These are phyloP conservation scores for Pichia paraexigua DNA, from an alignment of 805 yeast species.

Conservation along the genomic window DNA sequence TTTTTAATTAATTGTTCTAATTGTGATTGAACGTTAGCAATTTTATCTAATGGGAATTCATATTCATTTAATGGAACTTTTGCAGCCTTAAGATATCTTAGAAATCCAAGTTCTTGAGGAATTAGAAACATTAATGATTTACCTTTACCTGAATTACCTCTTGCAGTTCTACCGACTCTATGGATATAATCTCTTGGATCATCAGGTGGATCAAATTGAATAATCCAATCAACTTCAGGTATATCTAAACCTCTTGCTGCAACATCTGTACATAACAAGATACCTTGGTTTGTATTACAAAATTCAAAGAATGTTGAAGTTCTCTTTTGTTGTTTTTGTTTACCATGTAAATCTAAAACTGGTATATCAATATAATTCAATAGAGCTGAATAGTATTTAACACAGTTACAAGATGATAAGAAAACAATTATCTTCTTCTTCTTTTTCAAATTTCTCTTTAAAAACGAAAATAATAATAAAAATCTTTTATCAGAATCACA, in stretches of 20 bases:
- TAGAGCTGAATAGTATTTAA: constrained; percentile 90
- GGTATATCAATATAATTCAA: constrained; percentile 95
- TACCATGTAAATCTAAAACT: constrained; percentile 93
- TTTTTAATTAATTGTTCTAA: constrained; percentile 83
- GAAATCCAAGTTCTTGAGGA: constrained; percentile 89
- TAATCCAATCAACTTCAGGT: constrained; percentile 98
- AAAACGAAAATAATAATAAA: constrained; percentile 79
- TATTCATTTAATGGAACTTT: constrained; percentile 96
- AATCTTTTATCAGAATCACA: constrained; percentile 96
- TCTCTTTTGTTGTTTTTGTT: constrained; percentile 97
- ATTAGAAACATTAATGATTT: constrained; percentile 91
- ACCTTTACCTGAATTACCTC: constrained; percentile 86
- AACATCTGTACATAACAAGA: constrained; percentile 91
- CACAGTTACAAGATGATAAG: constrained; percentile 93
- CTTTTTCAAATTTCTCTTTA: constrained; percentile 88
- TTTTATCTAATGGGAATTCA: constrained; percentile 89
- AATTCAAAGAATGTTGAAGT: constrained; percentile 97
- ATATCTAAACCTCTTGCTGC: constrained; percentile 99
- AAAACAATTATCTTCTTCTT: constrained; percentile 92
- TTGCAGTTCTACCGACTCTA: constrained; percentile 98
- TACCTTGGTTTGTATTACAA: constrained; percentile 94
- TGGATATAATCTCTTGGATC: constrained; percentile 99
- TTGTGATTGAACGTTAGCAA: constrained; percentile 94
- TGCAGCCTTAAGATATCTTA: constrained; percentile 91
- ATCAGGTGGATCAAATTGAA: constrained; percentile 99